A percentile compares a stretch with the other conserved stretches of the same genome.
Conservation (phyloP, 805 yeast genomes). For the Clavispora carvajalis region DNA sequence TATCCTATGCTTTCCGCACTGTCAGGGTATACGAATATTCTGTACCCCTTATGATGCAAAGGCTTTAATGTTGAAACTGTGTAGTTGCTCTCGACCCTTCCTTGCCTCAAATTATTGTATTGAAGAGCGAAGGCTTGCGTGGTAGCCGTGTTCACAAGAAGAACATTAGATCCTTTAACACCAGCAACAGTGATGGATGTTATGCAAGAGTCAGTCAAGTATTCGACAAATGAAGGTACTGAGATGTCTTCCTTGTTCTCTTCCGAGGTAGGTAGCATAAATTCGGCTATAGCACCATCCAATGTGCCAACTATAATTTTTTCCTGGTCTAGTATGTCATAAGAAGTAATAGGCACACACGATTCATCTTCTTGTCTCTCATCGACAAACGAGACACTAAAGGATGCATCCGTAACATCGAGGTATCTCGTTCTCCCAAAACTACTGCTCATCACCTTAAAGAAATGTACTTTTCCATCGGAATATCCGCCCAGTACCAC, state of each 20-base stretch:
- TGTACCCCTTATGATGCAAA: slow-evolving; percentile 22
- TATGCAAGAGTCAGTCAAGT: slow-evolving; percentile 29
- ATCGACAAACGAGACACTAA: slow-evolving; percentile 11
- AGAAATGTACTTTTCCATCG: slow-evolving; percentile 52
- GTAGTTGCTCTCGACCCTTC: slow-evolving; percentile 21
- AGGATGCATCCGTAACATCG: slow-evolving; percentile 19
- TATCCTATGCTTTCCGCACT: slow-evolving; percentile 26
- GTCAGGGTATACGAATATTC: slow-evolving; percentile 22
- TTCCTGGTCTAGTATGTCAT: slow-evolving; percentile 41
- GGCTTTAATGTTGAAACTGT: slow-evolving; percentile 24
- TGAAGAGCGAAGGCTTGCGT: slow-evolving; percentile 16
- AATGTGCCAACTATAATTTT: slow-evolving; percentile 51
- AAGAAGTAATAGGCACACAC: slow-evolving; percentile 35
- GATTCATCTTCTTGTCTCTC: slow-evolving; percentile 5
- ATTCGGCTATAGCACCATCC: slow-evolving; percentile 59
- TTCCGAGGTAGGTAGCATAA: slow-evolving; percentile 31
- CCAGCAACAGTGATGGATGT: slow-evolving; percentile 23
- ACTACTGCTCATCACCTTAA: slow-evolving; percentile 31
- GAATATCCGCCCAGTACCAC: slow-evolving; percentile 49
- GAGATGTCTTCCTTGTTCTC: slow-evolving; percentile 8
- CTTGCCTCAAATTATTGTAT: slow-evolving; percentile 23
- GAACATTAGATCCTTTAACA: slow-evolving; percentile 17
- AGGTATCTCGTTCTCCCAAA: slow-evolving; percentile 13
- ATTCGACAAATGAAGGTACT: slow-evolving; percentile 29
- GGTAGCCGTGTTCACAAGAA: slow-evolving; percentile 29